Conservation (phyloP, 148 eudicot species). For the Cornus kousa region DNA sequence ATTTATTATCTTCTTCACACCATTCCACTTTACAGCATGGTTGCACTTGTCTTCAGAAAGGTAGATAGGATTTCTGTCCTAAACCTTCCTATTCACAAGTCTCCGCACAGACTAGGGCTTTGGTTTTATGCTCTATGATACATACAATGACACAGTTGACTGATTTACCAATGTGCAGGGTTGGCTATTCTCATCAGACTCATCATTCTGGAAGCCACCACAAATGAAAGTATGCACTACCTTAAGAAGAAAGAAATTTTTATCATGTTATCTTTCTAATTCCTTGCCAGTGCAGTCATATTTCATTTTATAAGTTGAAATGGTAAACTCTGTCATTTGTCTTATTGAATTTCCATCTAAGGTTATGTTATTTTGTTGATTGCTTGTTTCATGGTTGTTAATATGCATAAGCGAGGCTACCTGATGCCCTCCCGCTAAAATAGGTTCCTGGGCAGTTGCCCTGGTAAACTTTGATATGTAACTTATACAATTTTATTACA, state of each 20-base stretch:
- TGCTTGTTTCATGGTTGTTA: background rate
- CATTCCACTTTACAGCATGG: background rate
- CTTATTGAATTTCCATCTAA: background rate
- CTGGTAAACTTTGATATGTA: background rate
- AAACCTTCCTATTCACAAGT: background rate
- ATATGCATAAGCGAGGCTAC: background rate
- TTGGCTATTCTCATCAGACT: conserved; percentile 93
- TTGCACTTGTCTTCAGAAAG: background rate
- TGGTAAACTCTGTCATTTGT: conserved; percentile 1
- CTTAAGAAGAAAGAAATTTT: background rate
- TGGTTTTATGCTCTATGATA: conserved; percentile 1
- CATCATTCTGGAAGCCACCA: conserved; percentile 92
- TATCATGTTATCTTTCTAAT: background rate
- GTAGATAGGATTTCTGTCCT: background rate
- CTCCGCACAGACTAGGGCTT: background rate
- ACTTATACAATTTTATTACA: background rate
- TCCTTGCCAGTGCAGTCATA: background rate
- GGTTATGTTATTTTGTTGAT: background rate
- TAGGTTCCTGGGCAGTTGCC: background rate
- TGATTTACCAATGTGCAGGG: conserved; percentile 53
- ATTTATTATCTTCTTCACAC: background rate
- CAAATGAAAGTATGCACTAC: conserved; percentile 81
- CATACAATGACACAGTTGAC: conserved; percentile 11
- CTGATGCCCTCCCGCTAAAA: background rate
- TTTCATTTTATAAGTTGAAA: background rate